phyloP scores from a whole-genome alignment of 2,329 filamentous ascomycete species.

The Paecilomyces fulvus region DNA sequence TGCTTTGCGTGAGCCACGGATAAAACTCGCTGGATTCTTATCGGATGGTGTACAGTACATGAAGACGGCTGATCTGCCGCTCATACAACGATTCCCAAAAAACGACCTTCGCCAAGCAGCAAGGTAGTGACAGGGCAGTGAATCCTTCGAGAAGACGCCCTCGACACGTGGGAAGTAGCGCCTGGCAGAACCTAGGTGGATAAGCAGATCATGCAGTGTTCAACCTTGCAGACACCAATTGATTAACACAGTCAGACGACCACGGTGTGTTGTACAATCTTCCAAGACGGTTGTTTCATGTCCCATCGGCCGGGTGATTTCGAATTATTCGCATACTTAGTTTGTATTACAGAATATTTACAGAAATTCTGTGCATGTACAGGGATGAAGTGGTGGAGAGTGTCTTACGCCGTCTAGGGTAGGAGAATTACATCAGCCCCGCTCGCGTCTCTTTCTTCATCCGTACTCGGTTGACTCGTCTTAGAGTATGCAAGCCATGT shows the following conservation, averaged over 20 bases:
- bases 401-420: neutral
- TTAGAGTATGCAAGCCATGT: neutral
- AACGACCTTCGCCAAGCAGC: neutral
- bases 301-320: neutral
- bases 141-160: neutral
- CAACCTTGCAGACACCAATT: neutral
- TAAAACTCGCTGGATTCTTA: neutral
- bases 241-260: neutral
- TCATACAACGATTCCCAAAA: neutral
- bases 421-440: neutral
- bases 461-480: neutral
- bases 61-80: neutral
- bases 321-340: neutral
- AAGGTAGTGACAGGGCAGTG: neutral
- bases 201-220: neutral
- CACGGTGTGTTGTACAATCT: neutral
- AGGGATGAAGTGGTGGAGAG: neutral
- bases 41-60: neutral
- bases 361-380: neutral
- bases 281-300: neutral
- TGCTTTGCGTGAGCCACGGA: neutral
- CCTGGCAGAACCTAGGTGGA: neutral
- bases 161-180: neutral
- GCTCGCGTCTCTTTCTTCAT: neutral
- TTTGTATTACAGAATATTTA: neutral